These are phyloP conservation scores for Penicillium longicatenatum DNA, from an alignment of 495 filamentous ascomycete genomes.

Conservation along the genomic window DNA sequence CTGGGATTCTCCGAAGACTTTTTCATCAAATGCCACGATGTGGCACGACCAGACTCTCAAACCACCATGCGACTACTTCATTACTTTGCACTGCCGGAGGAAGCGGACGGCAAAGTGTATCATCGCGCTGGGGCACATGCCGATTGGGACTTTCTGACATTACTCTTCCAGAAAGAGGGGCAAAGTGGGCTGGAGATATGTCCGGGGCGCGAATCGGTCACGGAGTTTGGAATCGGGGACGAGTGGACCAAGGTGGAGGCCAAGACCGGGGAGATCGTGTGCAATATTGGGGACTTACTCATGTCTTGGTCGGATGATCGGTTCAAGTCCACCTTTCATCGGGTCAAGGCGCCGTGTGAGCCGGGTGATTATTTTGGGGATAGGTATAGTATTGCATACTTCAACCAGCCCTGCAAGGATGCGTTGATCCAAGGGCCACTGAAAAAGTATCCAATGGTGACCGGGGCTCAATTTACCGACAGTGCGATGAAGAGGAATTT, in stretches of 20 bases:
- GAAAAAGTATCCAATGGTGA: slow-evolving; percentile 62
- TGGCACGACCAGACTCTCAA: slow-evolving; percentile 49
- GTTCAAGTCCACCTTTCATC: slow-evolving; percentile 66
- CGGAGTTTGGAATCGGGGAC: slow-evolving; percentile 60
- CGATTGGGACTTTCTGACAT: slow-evolving; percentile 63
- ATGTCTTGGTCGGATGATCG: slow-evolving; percentile 72
- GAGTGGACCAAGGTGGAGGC: slow-evolving; percentile 64
- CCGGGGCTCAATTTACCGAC: slow-evolving; percentile 58
- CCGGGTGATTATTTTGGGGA: slow-evolving; percentile 56
- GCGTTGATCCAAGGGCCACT: slow-evolving; percentile 59
- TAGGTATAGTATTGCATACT: slow-evolving; percentile 66
- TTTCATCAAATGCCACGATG: slow-evolving; percentile 58
- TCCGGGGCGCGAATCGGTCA: slow-evolving; percentile 62
- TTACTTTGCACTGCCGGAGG: slow-evolving; percentile 52
- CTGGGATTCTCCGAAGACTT: slow-evolving; percentile 58
- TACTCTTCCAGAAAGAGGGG: slow-evolving; percentile 66
- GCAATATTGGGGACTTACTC: slow-evolving; percentile 69
- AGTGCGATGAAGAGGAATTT: slow-evolving; percentile 63
- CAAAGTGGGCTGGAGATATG: slow-evolving; percentile 68
- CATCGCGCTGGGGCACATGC: slow-evolving; percentile 66
- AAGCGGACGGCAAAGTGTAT: slow-evolving; percentile 47
- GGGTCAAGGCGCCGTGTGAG: slow-evolving; percentile 59
- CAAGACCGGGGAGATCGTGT: slow-evolving; percentile 59
- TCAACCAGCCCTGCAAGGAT: slow-evolving; percentile 65
- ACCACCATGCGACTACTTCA: slow-evolving; percentile 61